Base-by-base conservation (phyloP, 2,329 filamentous ascomycete genomes). In the Colletotrichum trifolii region DNA sequence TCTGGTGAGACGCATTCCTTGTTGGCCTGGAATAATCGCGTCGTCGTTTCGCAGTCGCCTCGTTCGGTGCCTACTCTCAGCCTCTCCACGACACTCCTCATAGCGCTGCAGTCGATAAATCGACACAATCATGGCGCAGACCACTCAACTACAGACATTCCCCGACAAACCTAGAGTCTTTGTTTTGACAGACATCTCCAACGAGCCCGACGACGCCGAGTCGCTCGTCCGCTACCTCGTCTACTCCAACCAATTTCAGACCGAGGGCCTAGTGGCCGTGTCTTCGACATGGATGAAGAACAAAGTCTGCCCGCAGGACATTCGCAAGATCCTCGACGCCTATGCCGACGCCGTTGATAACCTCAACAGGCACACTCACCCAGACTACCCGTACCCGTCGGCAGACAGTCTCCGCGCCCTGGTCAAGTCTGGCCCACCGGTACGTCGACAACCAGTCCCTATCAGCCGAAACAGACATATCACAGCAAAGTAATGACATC, bases 281-380 rank as follows among this genome's bases (percentile, higher is more conserved):
- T 82, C 81, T 0, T 83, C 81, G 5, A 80, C 76, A 68, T 83
- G 81, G 80, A 76, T 83, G 72, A 78, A 74, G 56, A 73, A 72
- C 45, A 76, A 76, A 35, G 74, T 78, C 48, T 74, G 76, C 61
- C 76, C 80, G 6, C 71, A 83, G 62, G 76, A 81, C 35, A 81
- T 84, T 69, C 72, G 74, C 60, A 76, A 76, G 43, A 81, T 83
- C 45, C 57, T 83, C 54, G 72, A 83, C 58, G 81, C 77, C 10
- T 84, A 84, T 63, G 77, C 69, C 2, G 68, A 75, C n/a, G 80
- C 79, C 2, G 76, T 78, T 17, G 77, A 80, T 15, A 87, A 83
- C 61, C 73, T 87, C 6, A 82, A 84, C 60, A 69, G 69, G 5
- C 83, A 86, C 67, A 80, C 77, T 2, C 81, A 83, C 60, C 77